Evolutionary conservation across 306 rosid species (phyloP), one percentile per base, ranked within the genome.

Genomic region (Potentilla sterilis): DNA sequence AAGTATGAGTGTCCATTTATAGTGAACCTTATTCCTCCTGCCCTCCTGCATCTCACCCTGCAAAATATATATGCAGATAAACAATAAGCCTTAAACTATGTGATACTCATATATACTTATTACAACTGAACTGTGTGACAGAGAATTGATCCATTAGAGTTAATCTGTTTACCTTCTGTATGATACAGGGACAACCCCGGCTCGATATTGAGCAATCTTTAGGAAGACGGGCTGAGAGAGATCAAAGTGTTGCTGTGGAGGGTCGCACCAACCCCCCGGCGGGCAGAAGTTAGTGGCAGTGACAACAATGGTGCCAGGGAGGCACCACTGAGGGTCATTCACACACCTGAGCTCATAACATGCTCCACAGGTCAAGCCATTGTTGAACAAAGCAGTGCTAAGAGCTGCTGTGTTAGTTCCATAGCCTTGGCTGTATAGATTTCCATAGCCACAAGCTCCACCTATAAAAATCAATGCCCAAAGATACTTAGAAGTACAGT

Each of bases 281-380:
- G 94, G 94, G 69, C 94, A 91, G 70, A 91, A 91, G 75, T 91
- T 91, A 2, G 97, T 91, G 80, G 97, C 94, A n/a, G 97, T 91
- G 80, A 91, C 92, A 2, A 86, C 75, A 74, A 91, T 86, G 52
- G 86, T 64, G 38, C 86, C 87, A 34, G 85, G 80, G 37, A 86
- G 89, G 72, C 97, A 91, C 97, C 95, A 89, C 18, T 87, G 82
- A 43, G 91, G 92, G 10, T 89, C 97, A 79, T 85, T 89, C 21
- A 67, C 92, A 74, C 97, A 91, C 75, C 68, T 86, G 6, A 91
- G 81, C 79, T 91, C 78, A 73, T 72, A 91, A 65, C 94, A 91
- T 32, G 97, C 88, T 5, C 97, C 97, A 78, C 97, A 91, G 77
- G 83, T 91, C 80, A 91, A 75, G 49, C 97, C 97, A 79, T 91